Conservation (phyloP, 768 basidiomycete genomes). For the Collybiopsis confluens region DNA sequence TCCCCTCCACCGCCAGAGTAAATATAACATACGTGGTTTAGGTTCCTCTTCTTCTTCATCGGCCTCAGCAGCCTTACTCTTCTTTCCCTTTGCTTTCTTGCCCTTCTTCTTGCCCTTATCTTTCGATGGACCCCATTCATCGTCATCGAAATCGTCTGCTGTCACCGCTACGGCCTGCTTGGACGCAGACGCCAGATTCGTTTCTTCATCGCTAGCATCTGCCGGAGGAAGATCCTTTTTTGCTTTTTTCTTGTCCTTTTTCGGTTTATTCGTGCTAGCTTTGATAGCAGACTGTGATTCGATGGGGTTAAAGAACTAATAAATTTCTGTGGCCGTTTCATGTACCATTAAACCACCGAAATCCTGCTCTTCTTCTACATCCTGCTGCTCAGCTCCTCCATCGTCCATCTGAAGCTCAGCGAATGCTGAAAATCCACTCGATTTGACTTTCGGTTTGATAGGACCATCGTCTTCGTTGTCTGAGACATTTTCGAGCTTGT, state of each 20-base stretch:
- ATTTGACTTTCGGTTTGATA: constrained; percentile 25
- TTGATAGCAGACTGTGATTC: constrained; percentile 57
- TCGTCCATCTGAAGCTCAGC: constrained; percentile 40
- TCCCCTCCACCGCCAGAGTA: too few relatives aligned
- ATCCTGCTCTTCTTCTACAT: constrained; percentile 56
- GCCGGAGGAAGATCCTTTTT: constrained; percentile 32
- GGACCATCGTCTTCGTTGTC: constrained; percentile 41
- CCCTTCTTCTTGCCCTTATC: constrained; percentile 63
- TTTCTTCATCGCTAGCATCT: constrained; percentile 24
- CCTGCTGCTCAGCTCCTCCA: constrained; percentile 32
- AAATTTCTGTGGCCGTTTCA: constrained; percentile 2
- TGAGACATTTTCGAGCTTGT: constrained; percentile 32
- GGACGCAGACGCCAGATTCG: too few relatives aligned
- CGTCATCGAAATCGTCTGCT: constrained; percentile 72
- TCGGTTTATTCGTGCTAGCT: constrained; percentile 43
- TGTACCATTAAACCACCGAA: constrained; percentile 75
- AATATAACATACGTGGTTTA: not conserved
- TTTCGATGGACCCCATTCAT: constrained; percentile 65
- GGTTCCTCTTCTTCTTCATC: constrained; percentile 25
- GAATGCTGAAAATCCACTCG: constrained; percentile 52
- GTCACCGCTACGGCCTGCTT: constrained; percentile 32
- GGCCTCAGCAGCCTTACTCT: constrained; percentile 30
- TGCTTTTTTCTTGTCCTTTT: constrained; percentile 55
- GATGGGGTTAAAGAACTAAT: constrained; percentile 8
- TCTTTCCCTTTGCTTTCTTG: constrained; percentile 56